Evolutionary conservation across 2,329 filamentous ascomycete genomes (phyloP), one percentile per base, ranked within the genome.

Genomic region (Fusarium sp.): DNA sequence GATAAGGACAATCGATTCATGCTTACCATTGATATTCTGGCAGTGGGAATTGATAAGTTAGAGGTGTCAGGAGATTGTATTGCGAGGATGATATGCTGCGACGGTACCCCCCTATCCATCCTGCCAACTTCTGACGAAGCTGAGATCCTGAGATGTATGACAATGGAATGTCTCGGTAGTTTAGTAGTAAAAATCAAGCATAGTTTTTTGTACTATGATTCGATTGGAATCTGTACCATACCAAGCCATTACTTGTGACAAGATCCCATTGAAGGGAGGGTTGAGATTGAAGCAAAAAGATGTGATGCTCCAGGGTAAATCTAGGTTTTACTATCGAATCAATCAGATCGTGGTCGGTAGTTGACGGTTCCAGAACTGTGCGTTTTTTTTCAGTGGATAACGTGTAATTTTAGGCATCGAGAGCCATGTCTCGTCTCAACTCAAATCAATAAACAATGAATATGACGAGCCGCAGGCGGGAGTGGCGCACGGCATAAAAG

Each of bases 381-480:
- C 23, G 35, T 30, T 42, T 42, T 33, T 33, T n/a, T 13, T 15
- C 35, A 38, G 65, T 64, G 49, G 65, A 47, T 69, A 47, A 49
- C 11, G 37, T 9, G 28, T 13, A 46, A 47, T 44, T 44, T 46
- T 23, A 44, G 40, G 16, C 23, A 33, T 32, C 46, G 32, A 38
- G 25, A 57, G 40, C 54, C 58, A 28, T 64, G 67, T 74, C 50
- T 73, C 60, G 71, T 72, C 35, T 73, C 56, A 60, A 46, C 23
- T 38, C 52, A 49, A 72, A 64, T 72, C 46, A 53, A 65, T 44
- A n/a, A 37, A 58, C 43, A 63, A 46, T 28, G 23, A 21, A 50
- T 28, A 47, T 25, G 44, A 28, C 40, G 50, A 54, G 37, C 40
- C n/a, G 12, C 10, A 47, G 21, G 56, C 71, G 71, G 71, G 71